Base-by-base conservation (phyloP, 192 early-diverging fungal genomes). In the Entomortierella chlamydospora region DNA sequence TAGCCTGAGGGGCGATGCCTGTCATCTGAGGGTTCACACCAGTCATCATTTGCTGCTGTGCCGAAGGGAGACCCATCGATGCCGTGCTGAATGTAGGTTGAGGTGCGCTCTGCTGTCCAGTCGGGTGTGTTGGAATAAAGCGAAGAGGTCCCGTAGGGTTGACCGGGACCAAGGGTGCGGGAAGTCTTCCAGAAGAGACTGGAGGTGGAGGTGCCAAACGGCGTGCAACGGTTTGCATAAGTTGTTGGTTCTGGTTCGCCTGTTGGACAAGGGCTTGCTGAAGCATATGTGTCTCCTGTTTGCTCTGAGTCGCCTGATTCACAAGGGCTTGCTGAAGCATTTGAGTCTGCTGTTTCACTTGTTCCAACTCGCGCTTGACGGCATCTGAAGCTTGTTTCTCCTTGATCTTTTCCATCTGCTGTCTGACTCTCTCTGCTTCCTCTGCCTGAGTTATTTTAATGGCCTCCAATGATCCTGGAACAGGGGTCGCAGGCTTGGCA, bases 31-130 rank as follows among this genome's bases (percentile, higher is more conserved):
- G 61, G 42, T 54, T 63, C 15, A 77, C 47, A 0, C 74, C 74
- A 9, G 74, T 79, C 76, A 77, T 77, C 73, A 79, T 79, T 51
- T 79, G 76, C 57, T 79, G 76, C 33, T 79, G 76, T 57, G 70
- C 29, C 49, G 76, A 39, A 50, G 76, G 76, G 17, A 79, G 76
- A 61, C 76, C 76, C 43, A 79, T 79, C 0, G 51, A 60, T 0
- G 76, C 56, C 2, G 76, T 79, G 63, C 68, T 79, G 30, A 61
- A 79, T 0, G 68, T 60, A n/a, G 74, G 74, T 22, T 45, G 76
- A 8, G 68, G 61, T 18, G 60, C 39, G 29, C 47, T 52, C n/a
- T 52, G 52, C 26, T 79, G 76, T 34, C 76, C 76, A 1, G 76
- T 79, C 17, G 76, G 76, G 42, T 79, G 67, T 8, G 76, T 79